A percentile compares a stretch with the other conserved stretches of the same genome.
Conservation (phyloP, 2,329 filamentous ascomycete genomes). For the Stachybotrys chlorohalonatus region DNA sequence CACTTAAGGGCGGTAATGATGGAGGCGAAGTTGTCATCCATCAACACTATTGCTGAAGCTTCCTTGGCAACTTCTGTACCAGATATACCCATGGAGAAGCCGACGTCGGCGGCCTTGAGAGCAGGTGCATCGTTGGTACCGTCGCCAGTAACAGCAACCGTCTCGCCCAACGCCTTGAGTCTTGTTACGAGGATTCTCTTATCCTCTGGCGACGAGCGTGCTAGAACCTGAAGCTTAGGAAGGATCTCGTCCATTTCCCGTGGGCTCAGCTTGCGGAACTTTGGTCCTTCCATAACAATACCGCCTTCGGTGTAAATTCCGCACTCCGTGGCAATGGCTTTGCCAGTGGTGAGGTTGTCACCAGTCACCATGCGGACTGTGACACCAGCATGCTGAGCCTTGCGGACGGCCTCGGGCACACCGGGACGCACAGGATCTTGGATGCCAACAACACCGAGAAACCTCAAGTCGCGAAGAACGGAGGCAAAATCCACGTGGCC, state of each 20-base stretch:
- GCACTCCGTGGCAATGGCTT: constrained; percentile 32
- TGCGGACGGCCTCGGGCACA: constrained; percentile 51
- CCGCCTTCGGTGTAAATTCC: constrained; percentile 50
- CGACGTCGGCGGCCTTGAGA: constrained; percentile 56
- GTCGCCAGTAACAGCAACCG: constrained; percentile 58
- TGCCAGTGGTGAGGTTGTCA: constrained; percentile 34
- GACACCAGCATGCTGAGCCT: constrained; percentile 56
- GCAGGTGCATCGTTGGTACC: constrained; percentile 60
- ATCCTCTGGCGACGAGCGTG: constrained; percentile 60
- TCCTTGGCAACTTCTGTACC: constrained; percentile 60
- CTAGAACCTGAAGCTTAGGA: constrained; percentile 57
- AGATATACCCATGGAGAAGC: constrained; percentile 59
- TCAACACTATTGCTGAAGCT: constrained; percentile 56
- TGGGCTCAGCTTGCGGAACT: constrained; percentile 48
- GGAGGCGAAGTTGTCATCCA: constrained; percentile 58
- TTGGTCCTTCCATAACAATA: constrained; percentile 46
- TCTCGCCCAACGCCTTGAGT: constrained; percentile 56
- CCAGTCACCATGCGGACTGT: constrained; percentile 56
- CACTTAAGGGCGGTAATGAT: constrained; percentile 59
- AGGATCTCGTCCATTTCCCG: constrained; percentile 40
- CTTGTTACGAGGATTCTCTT: constrained; percentile 57
- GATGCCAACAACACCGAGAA: constrained; percentile 48
- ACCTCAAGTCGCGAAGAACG: constrained; percentile 31
- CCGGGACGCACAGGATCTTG: constrained; percentile 57
- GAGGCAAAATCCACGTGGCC: constrained; percentile 52